Evolutionary conservation across 768 basidiomycete species (phyloP).

Genomic region (Leucocoprinus leucothites): DNA sequence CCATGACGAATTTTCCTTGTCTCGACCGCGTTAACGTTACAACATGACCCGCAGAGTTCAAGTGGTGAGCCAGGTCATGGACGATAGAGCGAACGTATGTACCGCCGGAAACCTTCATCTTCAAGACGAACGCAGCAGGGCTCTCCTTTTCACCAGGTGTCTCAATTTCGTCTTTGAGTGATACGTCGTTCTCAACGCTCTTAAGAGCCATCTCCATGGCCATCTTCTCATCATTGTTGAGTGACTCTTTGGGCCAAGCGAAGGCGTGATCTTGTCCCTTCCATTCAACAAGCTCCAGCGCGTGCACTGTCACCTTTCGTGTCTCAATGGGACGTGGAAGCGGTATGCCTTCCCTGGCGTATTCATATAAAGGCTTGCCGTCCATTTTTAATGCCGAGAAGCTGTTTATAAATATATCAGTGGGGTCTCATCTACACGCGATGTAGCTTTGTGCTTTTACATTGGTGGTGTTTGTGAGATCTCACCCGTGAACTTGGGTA

Average conservation of each 20-base stretch:
- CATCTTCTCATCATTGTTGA: constrained; percentile 65
- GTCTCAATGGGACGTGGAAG: constrained; percentile 93
- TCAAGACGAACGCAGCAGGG: constrained; percentile 81
- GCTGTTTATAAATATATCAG: constrained; percentile 36
- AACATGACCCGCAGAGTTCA: constrained; percentile 91
- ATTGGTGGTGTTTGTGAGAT: constrained; percentile 92
- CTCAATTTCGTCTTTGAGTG: constrained; percentile 40
- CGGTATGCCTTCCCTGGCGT: constrained; percentile 87
- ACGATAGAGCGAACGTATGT: constrained; percentile 97
- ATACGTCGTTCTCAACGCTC: constrained; percentile 37
- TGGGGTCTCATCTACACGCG: constrained; percentile 7
- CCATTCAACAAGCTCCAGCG: constrained; percentile 78
- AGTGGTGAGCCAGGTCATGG: constrained; percentile 82
- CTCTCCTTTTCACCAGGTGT: constrained; percentile 25
- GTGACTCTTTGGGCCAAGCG: constrained; percentile 68
- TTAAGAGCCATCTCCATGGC: constrained; percentile 66
- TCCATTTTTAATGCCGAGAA: constrained; percentile 99
- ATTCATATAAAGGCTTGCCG: constrained; percentile 92
- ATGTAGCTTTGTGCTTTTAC: constrained; percentile 39
- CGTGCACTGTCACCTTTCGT: constrained; percentile 78
- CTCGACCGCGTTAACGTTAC: constrained; percentile 86
- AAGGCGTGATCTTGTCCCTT: constrained; percentile 72
- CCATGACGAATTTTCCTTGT: constrained; percentile 77
- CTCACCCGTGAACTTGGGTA: constrained; percentile 78
- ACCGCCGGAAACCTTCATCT: constrained; percentile 93